Evolutionary conservation across 106 monocot species (phyloP), one percentile per base, ranked within the genome.

Genomic region (Phalaenopsis equestris): DNA sequence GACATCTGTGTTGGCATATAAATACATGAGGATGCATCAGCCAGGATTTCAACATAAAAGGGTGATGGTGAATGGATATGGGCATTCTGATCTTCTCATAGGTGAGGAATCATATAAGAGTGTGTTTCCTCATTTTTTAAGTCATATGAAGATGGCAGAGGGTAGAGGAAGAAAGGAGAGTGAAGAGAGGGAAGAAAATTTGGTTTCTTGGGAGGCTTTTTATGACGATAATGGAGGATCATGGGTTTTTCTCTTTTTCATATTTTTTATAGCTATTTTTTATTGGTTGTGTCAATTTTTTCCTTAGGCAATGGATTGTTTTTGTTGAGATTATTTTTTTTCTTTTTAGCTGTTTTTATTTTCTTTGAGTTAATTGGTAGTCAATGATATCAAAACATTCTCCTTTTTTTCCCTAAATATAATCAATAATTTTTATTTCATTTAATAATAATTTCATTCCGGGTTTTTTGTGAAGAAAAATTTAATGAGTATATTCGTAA

Each of bases 21-120:
- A 67, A 43, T 86, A 78, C 73, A 86, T 86, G 86, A 82, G 55
- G 14, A 0, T 82, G 79, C 86, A 86, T 42, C 82, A 86, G 39
- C 86, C 86, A 4, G 75, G 39, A 23, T 82, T 86, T 75, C 49
- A 55, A n/a, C 86, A 86, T n/a, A 82, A 79, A 67, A 82, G 86
- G 48, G 82, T 86, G 15, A 79, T 86, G 64, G 67, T 86, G 48
- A 82, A 82, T 19, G 86, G 75, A 23, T 86, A 79, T 76, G 86
- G 86, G n/a, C 86, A 86, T 61, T 86, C 86, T 1, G 86, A 86
- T 82, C 82, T 86, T 75, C 70, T 86, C 19, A 82, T 86, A 19
- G 86, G 86, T 42, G 79, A 86, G 47, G 82, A 82, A 45, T 81
- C 86, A 15, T 42, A 79, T 56, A 64, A 86, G 55, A 76, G 52